phyloP scores from a whole-genome alignment of 768 basidiomycete species.

The Leucosporidium scottii region DNA sequence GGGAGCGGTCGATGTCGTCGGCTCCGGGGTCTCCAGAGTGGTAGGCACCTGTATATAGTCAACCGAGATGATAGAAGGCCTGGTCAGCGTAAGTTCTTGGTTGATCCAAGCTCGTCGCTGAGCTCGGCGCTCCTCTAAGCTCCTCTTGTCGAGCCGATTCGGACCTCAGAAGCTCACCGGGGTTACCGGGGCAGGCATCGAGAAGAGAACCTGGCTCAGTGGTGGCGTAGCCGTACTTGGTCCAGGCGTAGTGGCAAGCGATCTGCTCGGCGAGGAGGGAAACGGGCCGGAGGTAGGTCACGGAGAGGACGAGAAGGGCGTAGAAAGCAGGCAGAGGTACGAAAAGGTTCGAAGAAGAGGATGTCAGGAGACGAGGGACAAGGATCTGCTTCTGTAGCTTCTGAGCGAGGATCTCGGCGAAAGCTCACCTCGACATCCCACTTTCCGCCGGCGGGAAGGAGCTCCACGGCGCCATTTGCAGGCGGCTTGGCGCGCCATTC shows the following conservation, averaged over 20 bases:
- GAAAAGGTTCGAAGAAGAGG: neutral
- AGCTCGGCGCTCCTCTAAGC: neutral
- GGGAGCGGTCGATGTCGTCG: slow-evolving; percentile 6
- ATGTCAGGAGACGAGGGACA: no score
- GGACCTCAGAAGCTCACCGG: slow-evolving; percentile 7
- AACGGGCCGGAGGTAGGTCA: slow-evolving; percentile 17
- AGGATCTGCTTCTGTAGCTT: no score
- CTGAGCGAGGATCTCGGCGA: neutral
- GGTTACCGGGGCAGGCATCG: neutral
- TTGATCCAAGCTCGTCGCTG: neutral
- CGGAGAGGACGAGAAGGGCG: neutral
- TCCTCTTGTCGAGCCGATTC: neutral
- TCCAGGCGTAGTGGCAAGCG: no score
- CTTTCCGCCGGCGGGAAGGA: neutral
- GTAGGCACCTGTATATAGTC: slow-evolving; percentile 3
- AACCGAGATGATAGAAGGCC: no score
- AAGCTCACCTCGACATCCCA: neutral
- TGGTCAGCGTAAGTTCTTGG: no score
- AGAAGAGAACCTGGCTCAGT: neutral
- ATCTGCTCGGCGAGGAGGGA: slow-evolving; percentile 12
- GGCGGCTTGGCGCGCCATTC: neutral
- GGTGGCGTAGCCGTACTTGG: neutral
- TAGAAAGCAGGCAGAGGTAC: neutral
- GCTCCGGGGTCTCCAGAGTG: slow-evolving; percentile 4
- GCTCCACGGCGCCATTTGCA: neutral